phyloP scores from a whole-genome alignment of 495 filamentous ascomycete species.

The Neurospora sp. region DNA sequence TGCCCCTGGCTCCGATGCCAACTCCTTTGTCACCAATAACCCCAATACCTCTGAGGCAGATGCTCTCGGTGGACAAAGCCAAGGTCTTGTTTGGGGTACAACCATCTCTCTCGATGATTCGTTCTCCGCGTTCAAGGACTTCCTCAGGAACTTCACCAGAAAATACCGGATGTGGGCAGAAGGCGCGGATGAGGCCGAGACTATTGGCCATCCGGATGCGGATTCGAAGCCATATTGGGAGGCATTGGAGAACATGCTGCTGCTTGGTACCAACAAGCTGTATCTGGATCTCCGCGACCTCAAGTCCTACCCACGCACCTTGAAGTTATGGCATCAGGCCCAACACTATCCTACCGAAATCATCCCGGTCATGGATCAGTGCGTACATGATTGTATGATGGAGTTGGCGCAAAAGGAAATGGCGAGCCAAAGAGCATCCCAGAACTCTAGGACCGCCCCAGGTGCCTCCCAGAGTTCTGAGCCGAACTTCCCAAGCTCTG shows the following conservation, averaged over 20 bases:
- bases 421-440: conserved; percentile 48
- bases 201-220: conserved; percentile 49
- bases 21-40: conserved; percentile 78
- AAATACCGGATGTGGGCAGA: conserved; percentile 90
- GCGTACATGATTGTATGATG: conserved; percentile 85
- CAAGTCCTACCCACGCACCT: conserved; percentile 82
- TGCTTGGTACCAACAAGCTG: conserved; percentile 68
- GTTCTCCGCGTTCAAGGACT: conserved; percentile 77
- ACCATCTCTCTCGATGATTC: conserved; percentile 91
- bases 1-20: conserved; percentile 58
- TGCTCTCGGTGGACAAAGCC: conserved; percentile 67
- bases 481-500: conserved; percentile 64
- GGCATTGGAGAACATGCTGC: conserved; percentile 81
- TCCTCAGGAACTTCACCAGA: conserved; percentile 75
- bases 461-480: conserved; percentile 53
- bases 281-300: conserved; percentile 86
- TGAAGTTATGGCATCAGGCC: conserved; percentile 90
- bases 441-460: neutral
- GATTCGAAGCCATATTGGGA: conserved; percentile 70
- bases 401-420: conserved; percentile 77
- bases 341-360: conserved; percentile 92
- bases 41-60: conserved; percentile 88
- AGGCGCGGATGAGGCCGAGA: conserved; percentile 69
- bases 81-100: conserved; percentile 90
- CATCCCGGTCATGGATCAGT: conserved; percentile 91